These are phyloP conservation scores for Cystobasidiaceae sp. DNA, from an alignment of 1,284 basidiomycete species.

Conservation along the genomic window DNA sequence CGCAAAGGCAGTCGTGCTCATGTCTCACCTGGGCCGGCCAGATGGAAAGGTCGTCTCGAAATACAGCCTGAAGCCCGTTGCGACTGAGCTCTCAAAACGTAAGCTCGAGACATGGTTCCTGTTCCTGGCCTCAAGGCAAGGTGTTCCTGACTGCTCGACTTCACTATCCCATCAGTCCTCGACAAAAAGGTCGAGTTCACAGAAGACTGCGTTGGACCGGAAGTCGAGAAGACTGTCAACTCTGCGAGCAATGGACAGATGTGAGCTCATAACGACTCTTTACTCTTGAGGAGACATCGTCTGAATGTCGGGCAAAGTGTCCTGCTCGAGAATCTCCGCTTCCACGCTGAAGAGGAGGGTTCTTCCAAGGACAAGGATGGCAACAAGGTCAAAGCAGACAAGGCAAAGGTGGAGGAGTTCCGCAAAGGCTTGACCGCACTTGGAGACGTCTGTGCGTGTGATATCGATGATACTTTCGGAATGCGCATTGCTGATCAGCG, in stretches of 20 bases:
- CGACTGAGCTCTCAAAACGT: constrained; percentile 44
- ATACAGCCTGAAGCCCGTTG: constrained; percentile 86
- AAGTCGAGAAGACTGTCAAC: constrained; percentile 70
- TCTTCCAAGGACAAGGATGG: constrained; percentile 87
- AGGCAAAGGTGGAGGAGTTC: constrained; percentile 75
- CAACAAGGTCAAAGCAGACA: constrained; percentile 87
- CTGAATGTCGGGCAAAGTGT: constrained; percentile 49
- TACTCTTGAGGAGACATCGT: neutral
- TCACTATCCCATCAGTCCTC: constrained; percentile 50
- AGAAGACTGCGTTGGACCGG: constrained; percentile 76
- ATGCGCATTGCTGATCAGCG: neutral
- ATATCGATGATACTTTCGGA: neutral
- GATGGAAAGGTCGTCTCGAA: constrained; percentile 86
- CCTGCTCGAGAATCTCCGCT: constrained; percentile 94
- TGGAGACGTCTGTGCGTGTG: constrained; percentile 67
- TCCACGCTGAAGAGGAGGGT: constrained; percentile 98
- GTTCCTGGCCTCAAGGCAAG: neutral
- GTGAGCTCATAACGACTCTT: neutral
- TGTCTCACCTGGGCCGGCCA: constrained; percentile 97
- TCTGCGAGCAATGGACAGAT: constrained; percentile 68
- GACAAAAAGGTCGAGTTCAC: constrained; percentile 71
- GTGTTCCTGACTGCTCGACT: neutral
- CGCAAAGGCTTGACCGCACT: constrained; percentile 76
- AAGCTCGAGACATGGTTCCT: neutral
- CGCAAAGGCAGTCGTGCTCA: constrained; percentile 82